Base-by-base conservation (phyloP, 345 rosid species). In the Citrus australasica region DNA sequence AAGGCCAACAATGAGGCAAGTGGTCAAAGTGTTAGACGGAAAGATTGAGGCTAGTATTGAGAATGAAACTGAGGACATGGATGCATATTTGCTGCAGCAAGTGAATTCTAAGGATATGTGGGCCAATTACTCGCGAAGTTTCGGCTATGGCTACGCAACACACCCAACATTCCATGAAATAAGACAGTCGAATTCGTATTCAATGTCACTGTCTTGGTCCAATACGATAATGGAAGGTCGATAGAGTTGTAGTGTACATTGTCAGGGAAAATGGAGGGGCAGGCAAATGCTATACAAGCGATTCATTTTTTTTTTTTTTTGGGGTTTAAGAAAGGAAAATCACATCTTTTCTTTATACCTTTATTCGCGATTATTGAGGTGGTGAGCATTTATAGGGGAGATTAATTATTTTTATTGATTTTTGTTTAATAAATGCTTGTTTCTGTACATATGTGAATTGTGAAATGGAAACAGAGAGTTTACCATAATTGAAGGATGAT, bases 1-100 rank as follows among this genome's bases (percentile, higher is more conserved):
- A 2, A 76, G 97, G 59, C 97, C 92, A 4, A 86, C 88, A 24
- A 92, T 91, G 94, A 91, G 98, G 77, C 98, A 94, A 78, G 97
- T 84, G 2, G 89, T 89, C 75, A 88, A 91, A 69, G 77, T 88
- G 42, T 81, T 92, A 80, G 92, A 90, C 40, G 90, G 91, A 46
- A 88, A 82, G 58, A 86, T 71, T 40, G 86, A 88, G 76, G 48
- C 14, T 58, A 0, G 51, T 3, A 59, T 7, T 73, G 94, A 90
- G 68, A 16, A 60, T 38, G 94, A 85, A 65, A 82, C 40, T 27
- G 93, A 93, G 75, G 83, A 84, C 17, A 80, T 86, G 85, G 92
- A 85, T 37, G 89, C 85, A 24, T 86, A 85, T 35, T 82, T 92
- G 85, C 83, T 92, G 25, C 74, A 83, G 27, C 85, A 80, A 46